Base-by-base conservation (phyloP, 257 asterid genomes). In the Penstemon newberryi region DNA sequence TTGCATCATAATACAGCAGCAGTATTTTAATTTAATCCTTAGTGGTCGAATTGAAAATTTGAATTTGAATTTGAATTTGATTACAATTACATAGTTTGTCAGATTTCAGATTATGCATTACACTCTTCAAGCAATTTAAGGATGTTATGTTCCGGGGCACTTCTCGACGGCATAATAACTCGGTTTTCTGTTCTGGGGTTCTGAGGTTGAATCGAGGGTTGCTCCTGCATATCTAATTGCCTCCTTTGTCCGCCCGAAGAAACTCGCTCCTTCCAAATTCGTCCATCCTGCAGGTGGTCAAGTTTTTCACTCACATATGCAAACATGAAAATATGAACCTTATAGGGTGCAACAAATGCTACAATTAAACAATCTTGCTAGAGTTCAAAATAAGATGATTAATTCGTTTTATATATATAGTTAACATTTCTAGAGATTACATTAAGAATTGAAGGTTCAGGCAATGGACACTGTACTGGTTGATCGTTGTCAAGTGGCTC, bases 211-310 rank as follows among this genome's bases (percentile, higher is more conserved):
- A 19, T 54, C 15, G 77, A 75, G 37, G 77, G 43, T 51, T 76
- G 80, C 76, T 80, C 88, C 73, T 82, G 90, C 75, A 78, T 64
- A 37, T 60, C 80, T 0, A 91, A 86, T 25, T 82, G 73, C 64
- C 79, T 75, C 78, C 86, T 86, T 39, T 77, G 87, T 10, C 44
- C 79, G 54, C 76, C 80, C 10, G 89, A 81, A 45, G 92, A 85
- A 33, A 86, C 95, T 69, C 95, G 86, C 71, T 92, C 98, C 83
- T 86, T 92, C 97, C 97, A 92, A 84, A 90, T 88, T 81, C 96
- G 81, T 73, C 97, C 98, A 71, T 92, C 97, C 98, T 92, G 33
- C 33, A 25, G 33, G 33, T 25, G 82, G 56, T 39, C 2, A 65
- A 15, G 18, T 15, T 15, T 15, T 15, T 15, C 18, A 15, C 18